phyloP scores from a whole-genome alignment of 768 basidiomycete species.

The Suillus bovinus region DNA sequence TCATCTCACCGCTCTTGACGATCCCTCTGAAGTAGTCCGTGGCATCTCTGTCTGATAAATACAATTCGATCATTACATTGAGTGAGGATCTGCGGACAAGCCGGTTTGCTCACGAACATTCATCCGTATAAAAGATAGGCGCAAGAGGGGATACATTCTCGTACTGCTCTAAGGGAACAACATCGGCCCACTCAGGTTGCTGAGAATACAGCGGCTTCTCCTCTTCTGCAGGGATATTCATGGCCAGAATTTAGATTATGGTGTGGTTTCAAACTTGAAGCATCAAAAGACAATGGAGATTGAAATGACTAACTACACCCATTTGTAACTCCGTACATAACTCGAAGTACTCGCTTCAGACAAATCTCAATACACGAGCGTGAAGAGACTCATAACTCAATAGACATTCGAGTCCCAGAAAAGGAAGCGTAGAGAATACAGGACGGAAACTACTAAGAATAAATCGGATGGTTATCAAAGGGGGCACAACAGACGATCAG shows the following conservation, averaged over 20 bases:
- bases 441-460: conserved; percentile 13
- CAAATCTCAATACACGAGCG: background rate
- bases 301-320: background rate
- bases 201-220: conserved; percentile 49
- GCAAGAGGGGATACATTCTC: conserved; percentile 80
- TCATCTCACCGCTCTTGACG: conserved; percentile 75
- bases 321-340: too few species aligned
- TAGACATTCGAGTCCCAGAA: conserved; percentile 11
- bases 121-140: conserved; percentile 86
- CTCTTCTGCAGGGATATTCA: conserved; percentile 9
- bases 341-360: too few species aligned
- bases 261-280: background rate
- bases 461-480: conserved; percentile 25
- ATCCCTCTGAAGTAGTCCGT: conserved; percentile 92
- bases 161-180: conserved; percentile 78
- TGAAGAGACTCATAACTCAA: background rate
- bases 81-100: conserved; percentile 7
- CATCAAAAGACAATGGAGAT: background rate
- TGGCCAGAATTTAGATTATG: background rate
- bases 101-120: conserved; percentile 61
- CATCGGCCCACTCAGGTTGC: conserved; percentile 76
- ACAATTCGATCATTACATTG: conserved; percentile 8
- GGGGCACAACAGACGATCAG: conserved; percentile 8
- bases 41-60: conserved; percentile 78
- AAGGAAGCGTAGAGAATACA: conserved; percentile 25